Percentiles rank a stretch among this genome's conserved stretches.
Conservation (phyloP, 1,284 basidiomycete species). For the Flammula alnicola region DNA sequence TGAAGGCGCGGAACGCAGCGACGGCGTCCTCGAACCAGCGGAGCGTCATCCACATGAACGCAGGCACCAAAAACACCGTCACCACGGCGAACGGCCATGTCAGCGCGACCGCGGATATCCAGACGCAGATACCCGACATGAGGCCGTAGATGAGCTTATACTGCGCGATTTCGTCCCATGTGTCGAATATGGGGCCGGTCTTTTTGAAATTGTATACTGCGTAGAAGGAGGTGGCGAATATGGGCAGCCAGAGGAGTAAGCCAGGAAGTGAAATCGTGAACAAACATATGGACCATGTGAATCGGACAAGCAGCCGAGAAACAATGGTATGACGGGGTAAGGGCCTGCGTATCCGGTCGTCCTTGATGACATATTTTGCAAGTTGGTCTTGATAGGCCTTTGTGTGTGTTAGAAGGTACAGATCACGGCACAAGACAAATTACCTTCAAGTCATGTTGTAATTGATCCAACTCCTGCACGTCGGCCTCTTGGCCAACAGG, state of each 20-base stretch:
- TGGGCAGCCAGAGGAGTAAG: slow-evolving; percentile 77
- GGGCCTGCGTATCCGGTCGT: slow-evolving; percentile 77
- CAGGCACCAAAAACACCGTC: slow-evolving; percentile 64
- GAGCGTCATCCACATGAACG: slow-evolving; percentile 84
- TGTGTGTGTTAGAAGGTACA: background rate
- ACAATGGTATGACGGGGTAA: slow-evolving; percentile 60
- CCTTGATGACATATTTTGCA: slow-evolving; percentile 69
- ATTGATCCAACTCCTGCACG: slow-evolving; percentile 30
- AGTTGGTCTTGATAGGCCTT: slow-evolving; percentile 78
- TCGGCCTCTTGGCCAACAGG: slow-evolving; percentile 6
- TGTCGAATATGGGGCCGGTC: slow-evolving; percentile 79
- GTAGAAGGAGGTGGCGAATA: slow-evolving; percentile 71
- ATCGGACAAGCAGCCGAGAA: slow-evolving; percentile 66
- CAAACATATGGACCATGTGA: slow-evolving; percentile 68
- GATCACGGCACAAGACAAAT: slow-evolving; percentile 10
- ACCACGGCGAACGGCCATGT: slow-evolving; percentile 65
- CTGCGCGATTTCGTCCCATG: slow-evolving; percentile 87
- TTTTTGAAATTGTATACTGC: slow-evolving; percentile 74
- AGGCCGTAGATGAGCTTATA: slow-evolving; percentile 87
- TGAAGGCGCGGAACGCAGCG: slow-evolving; percentile 74
- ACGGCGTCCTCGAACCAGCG: slow-evolving; percentile 87
- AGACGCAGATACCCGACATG: slow-evolving; percentile 70
- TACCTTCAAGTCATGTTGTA: slow-evolving; percentile 70
- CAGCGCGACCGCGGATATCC: slow-evolving; percentile 52
- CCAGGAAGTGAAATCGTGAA: slow-evolving; percentile 79